phyloP scores from a whole-genome alignment of 768 basidiomycete species.

The Leucocoprinus sp. region DNA sequence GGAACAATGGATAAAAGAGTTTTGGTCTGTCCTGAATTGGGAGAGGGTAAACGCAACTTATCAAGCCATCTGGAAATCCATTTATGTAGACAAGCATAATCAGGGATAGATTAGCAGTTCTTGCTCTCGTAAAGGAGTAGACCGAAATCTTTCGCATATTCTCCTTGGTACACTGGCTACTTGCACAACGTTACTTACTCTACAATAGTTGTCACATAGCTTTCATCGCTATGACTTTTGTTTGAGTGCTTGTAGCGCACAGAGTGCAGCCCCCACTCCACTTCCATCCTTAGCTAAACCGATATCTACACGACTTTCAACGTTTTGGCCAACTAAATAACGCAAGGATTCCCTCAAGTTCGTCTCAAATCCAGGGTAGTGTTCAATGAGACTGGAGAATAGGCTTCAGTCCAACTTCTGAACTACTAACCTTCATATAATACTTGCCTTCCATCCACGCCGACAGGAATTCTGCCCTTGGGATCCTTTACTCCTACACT shows the following conservation, averaged over 20 bases:
- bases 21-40: conserved; percentile 85
- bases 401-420: conserved; percentile 2
- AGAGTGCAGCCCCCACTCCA: conserved; percentile 90
- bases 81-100: neutral
- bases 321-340: conserved; percentile 69
- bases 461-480: conserved; percentile 59
- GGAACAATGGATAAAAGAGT: conserved; percentile 74
- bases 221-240: conserved; percentile 20
- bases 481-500: conserved; percentile 22
- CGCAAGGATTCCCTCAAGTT: conserved; percentile 68
- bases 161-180: neutral
- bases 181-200: neutral
- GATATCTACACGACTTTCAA: conserved; percentile 74
- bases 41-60: conserved; percentile 41
- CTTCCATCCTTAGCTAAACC: conserved; percentile 97
- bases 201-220: conserved; percentile 3
- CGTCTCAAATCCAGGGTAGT: conserved; percentile 82
- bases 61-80: neutral
- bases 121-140: conserved; percentile 1
- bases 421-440: conserved; percentile 1
- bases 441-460: conserved; percentile 83
- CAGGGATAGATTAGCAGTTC: neutral
- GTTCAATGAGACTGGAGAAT: conserved; percentile 67
- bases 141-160: neutral
- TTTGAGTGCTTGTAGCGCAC: conserved; percentile 77